A percentile compares a stretch with the other conserved stretches of the same genome.
phyloP scores from a whole-genome alignment of 2,329 filamentous ascomycete species.

The Aureobasidium zeae region DNA sequence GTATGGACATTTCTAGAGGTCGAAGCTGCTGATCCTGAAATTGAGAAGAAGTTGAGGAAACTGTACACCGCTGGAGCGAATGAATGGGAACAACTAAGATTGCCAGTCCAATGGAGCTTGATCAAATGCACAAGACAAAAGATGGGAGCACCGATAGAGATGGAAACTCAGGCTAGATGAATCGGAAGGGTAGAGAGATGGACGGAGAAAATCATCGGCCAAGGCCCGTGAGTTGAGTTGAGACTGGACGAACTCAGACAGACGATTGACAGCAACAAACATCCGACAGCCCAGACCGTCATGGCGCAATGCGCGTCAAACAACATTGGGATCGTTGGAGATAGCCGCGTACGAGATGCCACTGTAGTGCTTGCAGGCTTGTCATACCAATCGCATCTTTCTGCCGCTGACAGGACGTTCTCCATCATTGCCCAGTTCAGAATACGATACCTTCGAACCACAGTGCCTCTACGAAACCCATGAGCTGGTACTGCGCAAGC shows the following conservation, averaged over 20 bases:
- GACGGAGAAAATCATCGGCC: not conserved
- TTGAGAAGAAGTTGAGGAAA: not conserved
- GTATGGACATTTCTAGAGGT: not conserved
- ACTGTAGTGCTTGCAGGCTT: conserved; percentile 11
- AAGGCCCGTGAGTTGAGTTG: conserved; percentile 3
- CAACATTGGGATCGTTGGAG: conserved; percentile 14
- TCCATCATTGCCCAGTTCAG: not conserved
- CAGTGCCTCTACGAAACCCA: conserved; percentile 2
- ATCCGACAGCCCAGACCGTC: conserved; percentile 13
- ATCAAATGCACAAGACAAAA: not conserved
- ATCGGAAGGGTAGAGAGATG: not conserved
- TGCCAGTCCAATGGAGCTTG: not conserved
- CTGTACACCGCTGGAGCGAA: no score
- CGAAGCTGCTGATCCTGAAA: not conserved
- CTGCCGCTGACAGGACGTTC: conserved; percentile 11
- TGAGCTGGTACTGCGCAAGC: conserved; percentile 8
- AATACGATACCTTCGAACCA: conserved; percentile 8
- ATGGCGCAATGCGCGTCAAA: conserved; percentile 14
- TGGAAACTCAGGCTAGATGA: conserved; percentile 12
- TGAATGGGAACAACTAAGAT: not conserved
- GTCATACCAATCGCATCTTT: conserved; percentile 11
- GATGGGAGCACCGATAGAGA: conserved; percentile 4
- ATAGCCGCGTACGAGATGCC: conserved; percentile 5
- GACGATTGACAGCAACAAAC: conserved; percentile 6
- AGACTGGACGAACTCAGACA: conserved; percentile 11